Evolutionary conservation across 192 early-diverging fungal species (phyloP).

Genomic region (Coemansia sp.): DNA sequence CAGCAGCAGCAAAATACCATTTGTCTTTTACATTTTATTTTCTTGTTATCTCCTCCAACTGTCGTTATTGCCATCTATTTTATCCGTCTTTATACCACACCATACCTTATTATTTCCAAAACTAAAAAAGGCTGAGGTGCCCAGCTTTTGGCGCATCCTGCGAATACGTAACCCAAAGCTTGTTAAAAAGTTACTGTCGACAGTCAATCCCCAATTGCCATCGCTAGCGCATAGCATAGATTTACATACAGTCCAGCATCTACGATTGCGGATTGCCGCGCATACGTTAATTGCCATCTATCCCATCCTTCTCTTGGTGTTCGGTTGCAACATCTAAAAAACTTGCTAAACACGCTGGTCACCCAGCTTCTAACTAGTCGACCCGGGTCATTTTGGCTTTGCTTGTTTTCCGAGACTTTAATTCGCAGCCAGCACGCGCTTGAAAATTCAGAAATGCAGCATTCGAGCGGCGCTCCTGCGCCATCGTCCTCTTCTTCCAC

Average conservation of each 20-base stretch:
- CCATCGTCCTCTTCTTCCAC: slow-evolving; percentile 13
- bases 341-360: background rate
- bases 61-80: no score
- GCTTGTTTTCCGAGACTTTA: background rate
- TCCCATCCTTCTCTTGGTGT: background rate
- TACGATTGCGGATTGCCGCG: background rate
- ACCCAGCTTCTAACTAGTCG: background rate
- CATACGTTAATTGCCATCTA: background rate
- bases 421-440: background rate
- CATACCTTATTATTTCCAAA: background rate
- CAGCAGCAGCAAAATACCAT: no score
- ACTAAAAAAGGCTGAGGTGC: no score
- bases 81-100: background rate
- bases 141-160: background rate
- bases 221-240: background rate
- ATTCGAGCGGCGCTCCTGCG: slow-evolving; percentile 12
- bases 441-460: slow-evolving; percentile 8
- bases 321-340: background rate
- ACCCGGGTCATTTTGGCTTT: no score
- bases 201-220: slow-evolving; percentile 1
- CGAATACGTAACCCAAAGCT: background rate
- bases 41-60: background rate
- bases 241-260: background rate
- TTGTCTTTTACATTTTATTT: background rate
- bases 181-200: background rate